Evolutionary conservation across 176 grass and related monocot species (phyloP).

Genomic region (Themeda triandra): DNA sequence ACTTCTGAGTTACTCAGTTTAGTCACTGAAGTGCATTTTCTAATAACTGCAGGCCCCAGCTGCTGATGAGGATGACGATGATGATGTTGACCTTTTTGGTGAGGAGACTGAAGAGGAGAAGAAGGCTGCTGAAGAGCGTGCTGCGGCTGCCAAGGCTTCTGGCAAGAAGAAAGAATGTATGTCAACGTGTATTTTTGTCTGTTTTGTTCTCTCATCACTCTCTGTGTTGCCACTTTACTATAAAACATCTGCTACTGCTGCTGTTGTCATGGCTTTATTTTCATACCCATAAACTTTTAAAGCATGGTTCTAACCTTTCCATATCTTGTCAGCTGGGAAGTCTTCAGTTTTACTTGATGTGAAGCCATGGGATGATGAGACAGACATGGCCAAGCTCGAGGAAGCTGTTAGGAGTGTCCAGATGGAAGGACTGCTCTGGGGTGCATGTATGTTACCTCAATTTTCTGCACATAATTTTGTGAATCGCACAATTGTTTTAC

Average conservation of each 20-base stretch:
- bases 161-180: conserved; percentile 93
- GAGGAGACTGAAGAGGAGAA: conserved; percentile 96
- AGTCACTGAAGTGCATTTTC: neutral
- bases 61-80: conserved; percentile 56
- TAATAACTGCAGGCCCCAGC: conserved; percentile 45
- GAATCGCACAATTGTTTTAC: neutral
- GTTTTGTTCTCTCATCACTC: too few relatives aligned
- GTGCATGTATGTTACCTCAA: conserved; percentile 78
- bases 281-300: neutral
- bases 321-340: conserved; percentile 56
- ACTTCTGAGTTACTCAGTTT: neutral
- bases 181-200: neutral
- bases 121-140: conserved; percentile 71
- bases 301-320: neutral
- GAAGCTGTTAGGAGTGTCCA: conserved; percentile 69
- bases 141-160: conserved; percentile 64
- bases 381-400: conserved; percentile 96
- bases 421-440: conserved; percentile 94
- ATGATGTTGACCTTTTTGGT: conserved; percentile 82
- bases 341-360: conserved; percentile 91
- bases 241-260: neutral
- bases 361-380: conserved; percentile 91
- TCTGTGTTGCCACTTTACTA: neutral
- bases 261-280: neutral
- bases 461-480: neutral